These are phyloP conservation scores for Coemansia sp. DNA, from an alignment of 192 early-diverging fungal genomes.

Conservation along the genomic window DNA sequence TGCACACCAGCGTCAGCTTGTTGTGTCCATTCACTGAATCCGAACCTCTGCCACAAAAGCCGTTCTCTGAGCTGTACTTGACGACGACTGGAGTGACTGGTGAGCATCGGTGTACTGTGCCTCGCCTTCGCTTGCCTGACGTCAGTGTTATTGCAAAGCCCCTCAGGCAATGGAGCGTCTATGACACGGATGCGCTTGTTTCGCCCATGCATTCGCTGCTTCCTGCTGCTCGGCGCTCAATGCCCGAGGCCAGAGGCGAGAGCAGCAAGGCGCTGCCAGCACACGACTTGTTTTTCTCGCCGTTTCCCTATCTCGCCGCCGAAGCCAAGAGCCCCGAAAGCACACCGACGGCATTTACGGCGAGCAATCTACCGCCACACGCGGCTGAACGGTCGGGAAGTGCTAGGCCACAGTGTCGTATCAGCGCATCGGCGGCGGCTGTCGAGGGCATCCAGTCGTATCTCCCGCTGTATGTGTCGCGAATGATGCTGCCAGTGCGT, in stretches of 20 bases:
- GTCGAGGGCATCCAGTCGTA: conserved; percentile 43
- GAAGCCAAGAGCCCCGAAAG: conserved; percentile 8
- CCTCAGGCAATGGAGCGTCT: conserved; percentile 27
- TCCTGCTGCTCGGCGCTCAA: background rate
- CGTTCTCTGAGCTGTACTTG: conserved; percentile 35
- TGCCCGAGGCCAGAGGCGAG: background rate
- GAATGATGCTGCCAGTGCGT: conserved; percentile 59
- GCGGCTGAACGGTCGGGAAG: background rate
- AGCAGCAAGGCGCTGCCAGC: conserved; percentile 3
- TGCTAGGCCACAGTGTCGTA: conserved; percentile 40
- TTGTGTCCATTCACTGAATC: conserved; percentile 45
- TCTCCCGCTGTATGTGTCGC: conserved; percentile 51
- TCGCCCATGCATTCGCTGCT: conserved; percentile 53
- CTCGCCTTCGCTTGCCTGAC: conserved; percentile 26
- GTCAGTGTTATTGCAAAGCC: conserved; percentile 23
- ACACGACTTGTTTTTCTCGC: conserved; percentile 46
- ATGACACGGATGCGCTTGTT: conserved; percentile 40
- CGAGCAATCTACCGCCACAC: conserved; percentile 12
- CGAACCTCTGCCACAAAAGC: background rate
- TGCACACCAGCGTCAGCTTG: conserved; percentile 49
- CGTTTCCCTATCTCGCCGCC: conserved; percentile 19
- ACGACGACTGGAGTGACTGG: background rate
- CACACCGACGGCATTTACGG: conserved; percentile 12
- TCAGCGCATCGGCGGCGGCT: conserved; percentile 41
- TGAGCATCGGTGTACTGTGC: background rate